Evolutionary conservation across 805 yeast species (phyloP).

Genomic region (Candida coquimbonensis): DNA sequence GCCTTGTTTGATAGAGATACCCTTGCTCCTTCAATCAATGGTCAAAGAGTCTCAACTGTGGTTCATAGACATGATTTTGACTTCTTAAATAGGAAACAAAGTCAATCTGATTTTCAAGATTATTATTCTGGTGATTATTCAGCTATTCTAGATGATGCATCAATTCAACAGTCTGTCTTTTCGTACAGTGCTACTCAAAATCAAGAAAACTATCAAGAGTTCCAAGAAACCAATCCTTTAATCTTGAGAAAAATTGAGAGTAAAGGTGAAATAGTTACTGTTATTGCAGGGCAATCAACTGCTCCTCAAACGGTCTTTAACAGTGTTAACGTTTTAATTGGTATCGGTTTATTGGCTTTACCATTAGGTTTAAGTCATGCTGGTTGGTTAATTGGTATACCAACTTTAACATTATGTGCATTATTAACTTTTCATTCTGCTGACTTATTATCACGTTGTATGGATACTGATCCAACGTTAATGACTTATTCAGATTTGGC

Average conservation of each 20-base stretch:
- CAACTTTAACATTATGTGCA: constrained; percentile 55
- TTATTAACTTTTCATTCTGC: constrained; percentile 72
- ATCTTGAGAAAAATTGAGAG: constrained; percentile 60
- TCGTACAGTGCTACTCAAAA: constrained; percentile 27
- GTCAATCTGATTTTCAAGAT: constrained; percentile 13
- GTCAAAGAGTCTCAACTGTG: constrained; percentile 58
- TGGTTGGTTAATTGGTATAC: constrained; percentile 68
- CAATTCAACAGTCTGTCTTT: constrained; percentile 25
- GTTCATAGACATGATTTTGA: constrained; percentile 31
- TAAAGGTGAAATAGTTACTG: constrained; percentile 64
- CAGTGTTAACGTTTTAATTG: constrained; percentile 68
- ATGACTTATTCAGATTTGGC: constrained; percentile 89
- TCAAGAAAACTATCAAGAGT: constrained; percentile 33
- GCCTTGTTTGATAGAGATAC: constrained; percentile 64
- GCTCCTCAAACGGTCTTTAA: constrained; percentile 73
- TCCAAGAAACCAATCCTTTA: constrained; percentile 43
- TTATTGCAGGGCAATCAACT: constrained; percentile 77
- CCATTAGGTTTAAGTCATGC: constrained; percentile 64
- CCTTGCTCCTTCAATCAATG: constrained; percentile 56
- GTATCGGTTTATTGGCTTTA: constrained; percentile 67
- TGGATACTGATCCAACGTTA: constrained; percentile 73
- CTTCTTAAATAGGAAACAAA: constrained; percentile 15
- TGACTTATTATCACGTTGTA: constrained; percentile 58
- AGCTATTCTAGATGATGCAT: constrained; percentile 33
- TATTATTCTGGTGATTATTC: constrained; percentile 27